Evolutionary conservation across 1,139 yeast genomes (phyloP).

Genomic region (Taphrina pruni): DNA sequence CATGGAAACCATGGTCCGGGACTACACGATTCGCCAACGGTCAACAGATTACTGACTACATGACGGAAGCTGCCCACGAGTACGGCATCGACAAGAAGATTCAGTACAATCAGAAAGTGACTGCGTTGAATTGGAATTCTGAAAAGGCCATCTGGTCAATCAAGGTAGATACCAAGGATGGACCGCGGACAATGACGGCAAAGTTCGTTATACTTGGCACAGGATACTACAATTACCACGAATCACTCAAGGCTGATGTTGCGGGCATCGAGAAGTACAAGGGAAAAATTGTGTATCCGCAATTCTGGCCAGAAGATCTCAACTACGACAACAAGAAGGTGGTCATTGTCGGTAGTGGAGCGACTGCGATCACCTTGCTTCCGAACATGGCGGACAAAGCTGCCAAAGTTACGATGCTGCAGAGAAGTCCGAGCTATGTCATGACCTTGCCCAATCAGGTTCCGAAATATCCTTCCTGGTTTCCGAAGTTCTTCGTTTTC

Average conservation of each 20-base stretch:
- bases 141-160: constrained; percentile 52
- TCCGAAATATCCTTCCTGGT: constrained; percentile 49
- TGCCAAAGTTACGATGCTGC: constrained; percentile 56
- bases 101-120: constrained; percentile 48
- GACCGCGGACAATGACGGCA: constrained; percentile 48
- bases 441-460: constrained; percentile 54
- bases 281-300: constrained; percentile 56
- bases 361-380: constrained; percentile 58
- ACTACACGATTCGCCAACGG: constrained; percentile 58
- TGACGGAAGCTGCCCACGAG: constrained; percentile 51
- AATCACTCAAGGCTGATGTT: constrained; percentile 54
- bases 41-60: constrained; percentile 55
- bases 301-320: constrained; percentile 55
- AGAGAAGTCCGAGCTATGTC: constrained; percentile 57
- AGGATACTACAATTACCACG: constrained; percentile 50
- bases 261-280: constrained; percentile 54
- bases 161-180: constrained; percentile 47
- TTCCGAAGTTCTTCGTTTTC: constrained; percentile 15
- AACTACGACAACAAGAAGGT: constrained; percentile 55
- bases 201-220: constrained; percentile 56
- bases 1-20: constrained; percentile 55
- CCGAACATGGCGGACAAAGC: constrained; percentile 58
- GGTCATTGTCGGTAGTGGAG: constrained; percentile 57
- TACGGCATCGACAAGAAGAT: constrained; percentile 54
- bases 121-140: constrained; percentile 51